phyloP scores from a whole-genome alignment of 805 yeast genomes.

The Hanseniaspora meyeri region DNA sequence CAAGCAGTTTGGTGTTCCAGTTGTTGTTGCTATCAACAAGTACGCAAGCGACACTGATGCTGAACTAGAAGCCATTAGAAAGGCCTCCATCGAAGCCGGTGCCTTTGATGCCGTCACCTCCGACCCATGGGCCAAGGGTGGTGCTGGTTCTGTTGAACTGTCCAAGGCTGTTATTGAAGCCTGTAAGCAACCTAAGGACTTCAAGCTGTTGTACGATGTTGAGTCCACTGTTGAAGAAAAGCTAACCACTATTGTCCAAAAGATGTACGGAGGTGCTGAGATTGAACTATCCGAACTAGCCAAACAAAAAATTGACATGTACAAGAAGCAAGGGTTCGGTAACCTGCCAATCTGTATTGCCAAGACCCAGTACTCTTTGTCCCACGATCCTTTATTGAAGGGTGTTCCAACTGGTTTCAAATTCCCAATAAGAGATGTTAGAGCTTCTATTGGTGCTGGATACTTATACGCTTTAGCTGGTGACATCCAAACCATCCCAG shows the following conservation, averaged over 20 bases:
- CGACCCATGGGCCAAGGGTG: constrained; percentile 94
- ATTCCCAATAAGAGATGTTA: constrained; percentile 87
- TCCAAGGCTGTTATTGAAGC: constrained; percentile 78
- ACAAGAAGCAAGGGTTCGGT: constrained; percentile 78
- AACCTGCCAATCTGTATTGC: constrained; percentile 93
- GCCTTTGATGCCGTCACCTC: constrained; percentile 83
- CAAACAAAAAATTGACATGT: constrained; percentile 62
- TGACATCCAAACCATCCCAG: constrained; percentile 94
- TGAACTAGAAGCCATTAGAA: constrained; percentile 68
- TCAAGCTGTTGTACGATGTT: constrained; percentile 57
- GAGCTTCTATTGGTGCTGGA: constrained; percentile 93
- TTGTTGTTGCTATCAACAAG: constrained; percentile 85
- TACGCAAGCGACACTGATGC: constrained; percentile 70
- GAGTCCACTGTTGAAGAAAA: constrained; percentile 68
- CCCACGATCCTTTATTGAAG: constrained; percentile 85
- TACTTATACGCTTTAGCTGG: constrained; percentile 93
- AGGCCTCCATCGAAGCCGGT: constrained; percentile 79
- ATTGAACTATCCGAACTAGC: constrained; percentile 78
- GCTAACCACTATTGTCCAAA: constrained; percentile 61
- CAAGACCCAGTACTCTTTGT: constrained; percentile 89
- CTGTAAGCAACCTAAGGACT: constrained; percentile 37
- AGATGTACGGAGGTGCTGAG: constrained; percentile 86
- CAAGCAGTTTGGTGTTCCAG: constrained; percentile 74
- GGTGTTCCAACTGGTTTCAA: constrained; percentile 92
- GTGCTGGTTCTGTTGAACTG: constrained; percentile 71